A percentile compares a stretch with the other conserved stretches of the same genome.
phyloP scores from a whole-genome alignment of 768 basidiomycete species.

The Atractiella rhizophila region DNA sequence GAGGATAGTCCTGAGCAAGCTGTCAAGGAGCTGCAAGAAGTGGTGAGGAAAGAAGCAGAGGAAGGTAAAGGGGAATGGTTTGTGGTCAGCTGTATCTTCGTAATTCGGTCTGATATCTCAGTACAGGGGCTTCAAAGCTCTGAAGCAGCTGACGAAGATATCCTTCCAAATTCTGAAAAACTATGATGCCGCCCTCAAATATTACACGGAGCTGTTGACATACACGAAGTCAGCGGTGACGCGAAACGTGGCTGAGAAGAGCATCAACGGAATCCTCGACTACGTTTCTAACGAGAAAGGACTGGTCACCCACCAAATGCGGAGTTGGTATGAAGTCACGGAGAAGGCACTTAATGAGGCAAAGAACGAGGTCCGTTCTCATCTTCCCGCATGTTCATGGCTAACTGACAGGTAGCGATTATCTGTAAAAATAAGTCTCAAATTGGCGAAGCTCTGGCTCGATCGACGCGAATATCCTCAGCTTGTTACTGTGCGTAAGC shows the following conservation, averaged over 20 bases:
- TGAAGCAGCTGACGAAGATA: constrained; percentile 90
- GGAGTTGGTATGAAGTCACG: constrained; percentile 86
- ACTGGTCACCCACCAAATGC: constrained; percentile 48
- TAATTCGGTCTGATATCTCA: background rate
- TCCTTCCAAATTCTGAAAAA: constrained; percentile 56
- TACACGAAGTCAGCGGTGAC: constrained; percentile 93
- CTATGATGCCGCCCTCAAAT: constrained; percentile 57
- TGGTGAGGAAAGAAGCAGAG: constrained; percentile 73
- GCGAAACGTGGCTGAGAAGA: constrained; percentile 88
- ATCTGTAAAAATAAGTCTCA: constrained; percentile 84
- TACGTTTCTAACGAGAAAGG: constrained; percentile 34
- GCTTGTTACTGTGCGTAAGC: constrained; percentile 39
- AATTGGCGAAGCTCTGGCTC: constrained; percentile 89
- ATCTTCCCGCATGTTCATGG: background rate
- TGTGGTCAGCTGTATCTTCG: background rate
- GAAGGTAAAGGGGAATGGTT: constrained; percentile 65
- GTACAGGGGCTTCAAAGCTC: constrained; percentile 85
- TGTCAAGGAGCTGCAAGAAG: constrained; percentile 59
- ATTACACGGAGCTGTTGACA: constrained; percentile 60
- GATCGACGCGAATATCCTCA: constrained; percentile 75
- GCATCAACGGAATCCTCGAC: constrained; percentile 92
- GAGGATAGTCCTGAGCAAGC: constrained; percentile 84
- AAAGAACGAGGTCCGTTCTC: constrained; percentile 58
- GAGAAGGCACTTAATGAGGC: constrained; percentile 71
- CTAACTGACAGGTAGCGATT: constrained; percentile 34